Evolutionary conservation across 1,284 basidiomycete species (phyloP), one percentile per base, ranked within the genome.

Genomic region (Sporisorium reilianum): DNA sequence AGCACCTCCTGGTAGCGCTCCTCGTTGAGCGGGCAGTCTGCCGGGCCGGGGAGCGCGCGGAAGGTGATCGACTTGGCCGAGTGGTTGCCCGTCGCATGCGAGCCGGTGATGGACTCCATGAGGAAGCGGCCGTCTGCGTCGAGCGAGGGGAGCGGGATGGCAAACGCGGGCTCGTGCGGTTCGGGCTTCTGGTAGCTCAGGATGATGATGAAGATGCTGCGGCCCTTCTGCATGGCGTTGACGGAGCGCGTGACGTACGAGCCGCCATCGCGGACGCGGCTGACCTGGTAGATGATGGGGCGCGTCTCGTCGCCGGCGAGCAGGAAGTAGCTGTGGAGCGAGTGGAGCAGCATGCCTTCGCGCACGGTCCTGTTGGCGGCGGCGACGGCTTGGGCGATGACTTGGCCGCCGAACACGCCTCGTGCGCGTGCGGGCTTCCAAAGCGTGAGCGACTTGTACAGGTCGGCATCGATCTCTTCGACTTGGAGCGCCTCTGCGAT

Each of bases 331-430:
- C 76, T 75, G 65, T 81, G 75, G 1, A 77, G 61, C 14, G 68
- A 79, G 50, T 83, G 80, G 6, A 81, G 65, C 4, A 68, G 49
- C 55, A 80, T 69, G 2, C 69, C 71, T 18, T 72, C 57, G 7
- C 70, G 67, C 11, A 84, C 78, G 20, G 81, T 82, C 60, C 61
- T 62, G 52, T 59, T 70, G 28, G 82, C 61, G 0, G 81, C 80
- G 9, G 77, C 64, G 3, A 84, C 71, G 23, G 77, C 72, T 55
- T 82, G 80, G 1, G 77, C 82, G 26, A 83, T 80, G 18, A 84
- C 75, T 25, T 80, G 76, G 14, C 83, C 83, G 16, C 83, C 83
- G 64, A 83, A 84, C 5, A 84, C 80, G 12, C 82, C 81, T 3
- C 81, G 64, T 10, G 80, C 80, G n/a, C 75, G 52, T 2, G 74